Conservation (phyloP, 2,329 filamentous ascomycete genomes). For the Sporothrix pseudoabietina region DNA sequence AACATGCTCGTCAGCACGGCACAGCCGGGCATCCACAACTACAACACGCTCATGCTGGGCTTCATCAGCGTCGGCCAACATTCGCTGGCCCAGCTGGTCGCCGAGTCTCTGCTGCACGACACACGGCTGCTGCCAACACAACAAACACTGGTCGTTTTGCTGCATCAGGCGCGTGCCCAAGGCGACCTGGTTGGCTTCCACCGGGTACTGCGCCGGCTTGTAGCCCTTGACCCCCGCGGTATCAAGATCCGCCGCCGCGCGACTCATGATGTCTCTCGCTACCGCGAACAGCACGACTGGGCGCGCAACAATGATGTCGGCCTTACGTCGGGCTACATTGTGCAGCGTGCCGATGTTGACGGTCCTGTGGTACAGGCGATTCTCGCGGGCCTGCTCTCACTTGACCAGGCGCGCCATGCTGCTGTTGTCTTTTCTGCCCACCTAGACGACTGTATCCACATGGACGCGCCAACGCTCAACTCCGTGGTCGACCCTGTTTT, state of each 20-base stretch:
- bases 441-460: slow-evolving; percentile 44
- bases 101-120: slow-evolving; percentile 53
- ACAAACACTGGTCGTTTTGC: slow-evolving; percentile 52
- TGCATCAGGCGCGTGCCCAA: slow-evolving; percentile 53
- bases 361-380: slow-evolving; percentile 49
- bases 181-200: slow-evolving; percentile 49
- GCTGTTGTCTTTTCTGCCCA: slow-evolving; percentile 47
- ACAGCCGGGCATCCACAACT: slow-evolving; percentile 68
- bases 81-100: slow-evolving; percentile 55
- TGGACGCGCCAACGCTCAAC: slow-evolving; percentile 46
- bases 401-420: slow-evolving; percentile 50
- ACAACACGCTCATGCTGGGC: slow-evolving; percentile 70
- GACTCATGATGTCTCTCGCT: not conserved
- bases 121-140: slow-evolving; percentile 52
- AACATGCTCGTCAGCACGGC: slow-evolving; percentile 65
- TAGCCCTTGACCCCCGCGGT: slow-evolving; percentile 48
- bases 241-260: slow-evolving; percentile 42
- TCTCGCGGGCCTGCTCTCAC: slow-evolving; percentile 52
- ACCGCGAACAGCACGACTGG: slow-evolving; percentile 39
- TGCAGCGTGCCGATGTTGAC: slow-evolving; percentile 47
- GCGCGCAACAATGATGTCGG: slow-evolving; percentile 36
- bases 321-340: slow-evolving; percentile 43
- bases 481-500: slow-evolving; percentile 49
- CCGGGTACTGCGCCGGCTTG: slow-evolving; percentile 50
- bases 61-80: slow-evolving; percentile 57